phyloP scores from a whole-genome alignment of 2,329 filamentous ascomycete genomes.

The Ascochyta pisi region DNA sequence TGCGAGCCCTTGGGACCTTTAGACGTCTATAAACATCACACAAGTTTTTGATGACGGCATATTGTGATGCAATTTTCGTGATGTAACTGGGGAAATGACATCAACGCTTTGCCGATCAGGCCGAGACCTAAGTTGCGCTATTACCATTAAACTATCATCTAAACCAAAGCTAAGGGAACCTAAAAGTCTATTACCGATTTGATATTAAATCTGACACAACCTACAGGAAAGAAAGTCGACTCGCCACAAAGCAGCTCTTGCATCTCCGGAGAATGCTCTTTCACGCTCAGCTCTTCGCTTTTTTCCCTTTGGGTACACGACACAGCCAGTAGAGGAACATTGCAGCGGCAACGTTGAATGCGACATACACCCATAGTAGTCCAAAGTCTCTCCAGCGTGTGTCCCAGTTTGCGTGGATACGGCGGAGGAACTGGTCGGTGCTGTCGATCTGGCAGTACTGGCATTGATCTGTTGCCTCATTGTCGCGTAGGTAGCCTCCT shows the following conservation, averaged over 20 bases:
- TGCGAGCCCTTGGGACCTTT: neutral
- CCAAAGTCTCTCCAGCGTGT: slow-evolving; percentile 67
- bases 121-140: slow-evolving; percentile 5
- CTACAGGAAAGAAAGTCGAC: neutral
- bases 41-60: slow-evolving; percentile 3
- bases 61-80: neutral
- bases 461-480: slow-evolving; percentile 51
- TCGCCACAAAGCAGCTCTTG: neutral
- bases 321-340: slow-evolving; percentile 61
- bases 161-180: neutral
- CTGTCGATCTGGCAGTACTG: slow-evolving; percentile 56
- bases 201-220: neutral
- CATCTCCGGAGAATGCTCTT: neutral
- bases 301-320: slow-evolving; percentile 58
- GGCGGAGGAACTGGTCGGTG: slow-evolving; percentile 57
- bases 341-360: slow-evolving; percentile 57
- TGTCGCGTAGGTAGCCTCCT: slow-evolving; percentile 54
- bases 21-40: neutral
- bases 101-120: slow-evolving; percentile 6
- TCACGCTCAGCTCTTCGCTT: slow-evolving; percentile 36
- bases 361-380: slow-evolving; percentile 59
- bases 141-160: slow-evolving; percentile 2
- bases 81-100: slow-evolving; percentile 17
- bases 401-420: slow-evolving; percentile 51
- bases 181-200: slow-evolving; percentile 8